Base-by-base conservation (phyloP, 805 yeast species). In the Hanseniaspora pseudoguilliermondii region DNA sequence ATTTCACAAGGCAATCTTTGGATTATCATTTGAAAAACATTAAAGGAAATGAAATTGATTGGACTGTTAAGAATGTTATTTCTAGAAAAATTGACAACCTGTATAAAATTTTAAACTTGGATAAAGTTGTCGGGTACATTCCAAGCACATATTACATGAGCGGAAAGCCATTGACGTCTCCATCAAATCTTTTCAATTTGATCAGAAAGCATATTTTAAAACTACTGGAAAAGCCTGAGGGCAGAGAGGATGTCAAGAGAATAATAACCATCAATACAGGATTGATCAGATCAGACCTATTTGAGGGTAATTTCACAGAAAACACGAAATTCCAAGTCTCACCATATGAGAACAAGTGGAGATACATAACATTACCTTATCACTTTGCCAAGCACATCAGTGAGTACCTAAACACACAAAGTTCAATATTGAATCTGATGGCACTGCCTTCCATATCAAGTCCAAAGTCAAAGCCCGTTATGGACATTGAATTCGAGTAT, bases 261-360 rank as follows among this genome's bases (percentile, higher is more conserved):
- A 71, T 82, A 32, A 76, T 88, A 27, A 69, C 86, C 47, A 79
- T 86, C 58, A 91, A 91, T 66, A 84, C 96, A 0, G 97, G 97
- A 1, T 83, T 95, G 5, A 77, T 90, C 2, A 76, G 97, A 54
- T 91, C 86, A 64, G 96, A 90, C 67, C 69, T 90, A 47, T 84
- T 84, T 70, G 78, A 82, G 64, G 97, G 97, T 0, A 82, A 84
- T 1, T 90, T 83, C 65, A 89, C 95, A 0, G 71, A 71, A 46
- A 95, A 89, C 66, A 75, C 91, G 0, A 84, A 84, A 61, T 91
- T 75, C 64, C 86, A 84, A 46, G 86, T 91, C 0, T 82, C 95
- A 0, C 97, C 97, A 0, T 90, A 88, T 69, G 74, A 79, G 54
- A 88, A 89, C 64, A 75, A 75, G 42, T 91, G 97, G 97, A 77